Evolutionary conservation across 257 asterid species (phyloP).

Genomic region (Linaria vulgaris): DNA sequence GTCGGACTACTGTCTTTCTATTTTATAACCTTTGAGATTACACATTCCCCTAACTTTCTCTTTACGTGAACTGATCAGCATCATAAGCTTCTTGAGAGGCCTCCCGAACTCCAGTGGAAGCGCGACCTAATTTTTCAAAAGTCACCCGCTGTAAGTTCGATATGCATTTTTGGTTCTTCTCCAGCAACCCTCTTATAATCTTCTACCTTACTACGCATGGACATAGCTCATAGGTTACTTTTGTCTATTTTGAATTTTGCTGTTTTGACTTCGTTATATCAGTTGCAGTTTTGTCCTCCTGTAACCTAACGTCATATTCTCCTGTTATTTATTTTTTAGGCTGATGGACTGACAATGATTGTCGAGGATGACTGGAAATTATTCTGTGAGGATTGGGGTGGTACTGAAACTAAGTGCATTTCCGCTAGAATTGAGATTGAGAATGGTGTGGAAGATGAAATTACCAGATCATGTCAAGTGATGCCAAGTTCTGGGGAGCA

Average conservation of each 20-base stretch:
- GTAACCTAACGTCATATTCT: conserved; percentile 25
- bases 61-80: conserved; percentile 67
- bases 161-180: conserved; percentile 22
- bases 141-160: conserved; percentile 70
- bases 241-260: conserved; percentile 21
- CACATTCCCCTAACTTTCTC: conserved; percentile 18
- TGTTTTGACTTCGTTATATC: conserved; percentile 18
- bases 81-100: conserved; percentile 76
- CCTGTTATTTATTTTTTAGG: conserved; percentile 36
- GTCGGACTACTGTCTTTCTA: conserved; percentile 11
- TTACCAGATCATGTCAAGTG: conserved; percentile 42
- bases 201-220: conserved; percentile 4
- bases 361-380: conserved; percentile 82
- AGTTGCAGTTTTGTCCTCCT: conserved; percentile 21
- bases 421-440: conserved; percentile 59
- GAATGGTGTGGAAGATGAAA: conserved; percentile 41
- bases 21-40: conserved; percentile 11
- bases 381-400: conserved; percentile 92
- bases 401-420: conserved; percentile 57
- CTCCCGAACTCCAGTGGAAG: conserved; percentile 82
- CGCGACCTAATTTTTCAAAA: conserved; percentile 79
- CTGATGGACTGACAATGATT: conserved; percentile 65
- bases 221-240: conserved; percentile 15
- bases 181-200: conserved; percentile 3
- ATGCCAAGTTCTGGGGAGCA: conserved; percentile 54